These are phyloP conservation scores for Grigorovia transvaalensis DNA, from an alignment of 805 yeast species.

Conservation along the genomic window DNA sequence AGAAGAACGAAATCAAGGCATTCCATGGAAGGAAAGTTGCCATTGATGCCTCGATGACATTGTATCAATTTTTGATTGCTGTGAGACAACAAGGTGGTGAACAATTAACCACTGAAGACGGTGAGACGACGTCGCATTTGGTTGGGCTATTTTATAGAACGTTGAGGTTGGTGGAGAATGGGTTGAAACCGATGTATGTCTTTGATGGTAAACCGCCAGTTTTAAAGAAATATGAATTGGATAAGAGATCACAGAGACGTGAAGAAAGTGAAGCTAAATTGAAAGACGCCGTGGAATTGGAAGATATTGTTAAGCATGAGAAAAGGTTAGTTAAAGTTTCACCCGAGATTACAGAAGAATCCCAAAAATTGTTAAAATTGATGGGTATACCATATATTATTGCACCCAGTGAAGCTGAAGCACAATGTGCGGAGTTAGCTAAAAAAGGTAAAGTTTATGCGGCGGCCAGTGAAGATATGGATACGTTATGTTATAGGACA, in stretches of 20 bases:
- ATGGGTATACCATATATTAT: constrained; percentile 94
- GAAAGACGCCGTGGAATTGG: constrained; percentile 63
- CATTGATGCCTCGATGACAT: constrained; percentile 89
- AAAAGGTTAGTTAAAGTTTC: constrained; percentile 85
- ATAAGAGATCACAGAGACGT: constrained; percentile 68
- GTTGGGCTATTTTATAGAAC: constrained; percentile 97
- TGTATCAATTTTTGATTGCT: constrained; percentile 91
- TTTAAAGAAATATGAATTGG: constrained; percentile 84
- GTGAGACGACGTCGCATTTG: constrained; percentile 87
- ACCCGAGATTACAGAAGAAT: constrained; percentile 87
- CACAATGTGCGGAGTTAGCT: constrained; percentile 93
- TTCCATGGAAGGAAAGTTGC: constrained; percentile 95
- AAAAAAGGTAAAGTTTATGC: constrained; percentile 86
- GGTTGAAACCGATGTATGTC: constrained; percentile 93
- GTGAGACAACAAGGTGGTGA: constrained; percentile 97
- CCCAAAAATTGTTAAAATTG: constrained; percentile 61
- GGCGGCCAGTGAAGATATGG: constrained; percentile 99
- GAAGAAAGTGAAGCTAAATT: constrained; percentile 74
- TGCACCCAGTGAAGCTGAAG: constrained; percentile 98
- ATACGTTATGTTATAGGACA: constrained; percentile 85
- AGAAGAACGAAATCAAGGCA: constrained; percentile 69
- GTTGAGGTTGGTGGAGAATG: constrained; percentile 75
- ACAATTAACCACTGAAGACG: constrained; percentile 75
- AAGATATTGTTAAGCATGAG: constrained; percentile 62
- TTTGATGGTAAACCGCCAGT: constrained; percentile 98